Evolutionary conservation across 106 monocot genomes (phyloP), one percentile per base, ranked within the genome.

Genomic region (Cymbidium sinense): DNA sequence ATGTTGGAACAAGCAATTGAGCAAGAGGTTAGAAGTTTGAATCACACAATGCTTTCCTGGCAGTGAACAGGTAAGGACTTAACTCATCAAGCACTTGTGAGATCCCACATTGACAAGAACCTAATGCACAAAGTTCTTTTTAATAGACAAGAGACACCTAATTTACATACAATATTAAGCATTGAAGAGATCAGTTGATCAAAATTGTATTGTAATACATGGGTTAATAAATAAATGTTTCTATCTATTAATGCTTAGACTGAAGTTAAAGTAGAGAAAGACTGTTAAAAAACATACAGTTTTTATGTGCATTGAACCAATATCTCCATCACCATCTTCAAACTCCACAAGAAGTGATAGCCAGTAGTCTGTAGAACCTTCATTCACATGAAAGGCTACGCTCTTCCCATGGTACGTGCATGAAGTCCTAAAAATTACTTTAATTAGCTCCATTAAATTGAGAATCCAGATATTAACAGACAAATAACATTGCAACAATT

Each of bases 361-460:
- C 96, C 96, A 96, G 81, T 78, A 96, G 34, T 91, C 80, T 12
- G 96, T 96, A n/a, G 96, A 96, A 4, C 96, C 96, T 81, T 93
- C 93, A 51, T 96, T 96, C 75, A 96, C 91, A 79, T 89, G 96
- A 80, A 96, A 96, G 5, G 96, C 89, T 43, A 96, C 88, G 77
- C 84, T 93, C 82, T 86, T 89, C 33, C 89, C 88, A 1, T 76
- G 79, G 47, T 96, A 96, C 76, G 85, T 93, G 89, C 96, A 96
- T 41, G 85, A 82, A 50, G 93, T 93, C 82, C 96, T 96, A 71
- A 43, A 77, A 72, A 72, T 18, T 20, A 19, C 33, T 28, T 25
- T 43, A 44, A 44, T 27, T 74, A 27, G 23, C n/a, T 28, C 71
- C 11, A n/a, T 74, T 12, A 74, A 20, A 2, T 37, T 37, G 21